These are phyloP conservation scores for Pythium scleroteichum DNA, from an alignment of 352 stramenopile species.

Conservation along the genomic window DNA sequence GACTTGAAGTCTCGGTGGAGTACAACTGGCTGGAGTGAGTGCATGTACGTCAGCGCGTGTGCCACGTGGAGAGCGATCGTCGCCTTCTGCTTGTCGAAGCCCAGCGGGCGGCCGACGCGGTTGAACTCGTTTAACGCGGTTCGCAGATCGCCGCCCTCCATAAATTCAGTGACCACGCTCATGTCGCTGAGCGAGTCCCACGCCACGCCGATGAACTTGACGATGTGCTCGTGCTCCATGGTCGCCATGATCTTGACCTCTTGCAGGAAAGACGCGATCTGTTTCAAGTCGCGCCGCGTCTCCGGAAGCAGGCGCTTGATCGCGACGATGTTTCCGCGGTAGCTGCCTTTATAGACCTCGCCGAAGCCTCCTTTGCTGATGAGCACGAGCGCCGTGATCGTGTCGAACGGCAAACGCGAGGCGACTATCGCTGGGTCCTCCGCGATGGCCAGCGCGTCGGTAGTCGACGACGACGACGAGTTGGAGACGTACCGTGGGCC, in stretches of 20 bases:
- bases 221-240: constrained; percentile 14
- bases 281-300: not conserved
- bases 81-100: constrained; percentile 44
- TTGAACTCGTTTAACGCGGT: constrained; percentile 10
- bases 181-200: constrained; percentile 24
- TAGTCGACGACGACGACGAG: not conserved
- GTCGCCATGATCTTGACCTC: constrained; percentile 15
- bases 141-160: constrained; percentile 33
- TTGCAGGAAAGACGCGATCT: constrained; percentile 8
- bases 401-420: constrained; percentile 17
- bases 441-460: constrained; percentile 4
- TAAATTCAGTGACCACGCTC: constrained; percentile 29
- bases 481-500: too few species aligned
- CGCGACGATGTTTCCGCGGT: constrained; percentile 3
- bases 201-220: constrained; percentile 13
- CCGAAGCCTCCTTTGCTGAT: constrained; percentile 15
- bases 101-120: constrained; percentile 2
- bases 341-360: constrained; percentile 10
- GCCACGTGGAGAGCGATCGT: constrained; percentile 45
- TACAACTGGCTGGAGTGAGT: constrained; percentile 41
- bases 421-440: constrained; percentile 12
- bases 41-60: constrained; percentile 52
- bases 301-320: constrained; percentile 8
- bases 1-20: constrained; percentile 66
- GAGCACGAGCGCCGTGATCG: constrained; percentile 11